These are phyloP conservation scores for Aureobasidium leucospermi DNA, from an alignment of 2,329 filamentous ascomycete genomes.

Conservation along the genomic window DNA sequence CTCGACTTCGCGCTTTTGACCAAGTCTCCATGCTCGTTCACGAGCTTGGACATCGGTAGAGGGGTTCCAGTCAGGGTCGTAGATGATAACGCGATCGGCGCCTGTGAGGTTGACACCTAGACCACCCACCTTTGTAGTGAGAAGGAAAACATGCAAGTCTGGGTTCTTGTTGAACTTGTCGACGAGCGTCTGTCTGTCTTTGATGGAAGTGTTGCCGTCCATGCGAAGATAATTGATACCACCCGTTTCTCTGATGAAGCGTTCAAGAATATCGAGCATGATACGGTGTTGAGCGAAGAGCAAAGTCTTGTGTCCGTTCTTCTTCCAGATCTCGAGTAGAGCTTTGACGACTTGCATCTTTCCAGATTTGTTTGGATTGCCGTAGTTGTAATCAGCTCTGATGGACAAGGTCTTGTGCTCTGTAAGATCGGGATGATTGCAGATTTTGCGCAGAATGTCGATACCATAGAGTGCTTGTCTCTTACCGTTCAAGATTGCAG, in stretches of 20 bases:
- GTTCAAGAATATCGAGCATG: slow-evolving; percentile 91
- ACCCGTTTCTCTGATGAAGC: slow-evolving; percentile 61
- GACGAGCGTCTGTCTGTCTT: slow-evolving; percentile 79
- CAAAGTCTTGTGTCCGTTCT: slow-evolving; percentile 86
- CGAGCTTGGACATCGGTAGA: slow-evolving; percentile 93
- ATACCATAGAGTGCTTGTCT: slow-evolving; percentile 82
- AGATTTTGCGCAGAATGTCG: slow-evolving; percentile 88
- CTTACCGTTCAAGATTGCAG: slow-evolving; percentile 66
- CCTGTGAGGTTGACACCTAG: slow-evolving; percentile 91
- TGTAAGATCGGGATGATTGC: slow-evolving; percentile 88
- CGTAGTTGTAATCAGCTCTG: slow-evolving; percentile 67
- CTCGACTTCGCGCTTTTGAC: slow-evolving; percentile 89
- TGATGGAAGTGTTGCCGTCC: slow-evolving; percentile 88
- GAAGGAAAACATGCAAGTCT: slow-evolving; percentile 74
- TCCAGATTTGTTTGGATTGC: slow-evolving; percentile 69
- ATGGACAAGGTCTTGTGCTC: slow-evolving; percentile 55
- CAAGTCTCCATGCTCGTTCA: slow-evolving; percentile 90
- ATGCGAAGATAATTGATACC: slow-evolving; percentile 76
- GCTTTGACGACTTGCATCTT: slow-evolving; percentile 95
- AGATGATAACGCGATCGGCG: slow-evolving; percentile 93
- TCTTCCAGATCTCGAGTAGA: slow-evolving; percentile 80
- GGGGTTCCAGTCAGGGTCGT: slow-evolving; percentile 97
- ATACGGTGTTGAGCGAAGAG: slow-evolving; percentile 89
- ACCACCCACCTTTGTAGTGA: slow-evolving; percentile 93
- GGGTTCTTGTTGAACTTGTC: slow-evolving; percentile 85